Evolutionary conservation across 2,329 filamentous ascomycete genomes (phyloP).

Genomic region (Fusarium citri): DNA sequence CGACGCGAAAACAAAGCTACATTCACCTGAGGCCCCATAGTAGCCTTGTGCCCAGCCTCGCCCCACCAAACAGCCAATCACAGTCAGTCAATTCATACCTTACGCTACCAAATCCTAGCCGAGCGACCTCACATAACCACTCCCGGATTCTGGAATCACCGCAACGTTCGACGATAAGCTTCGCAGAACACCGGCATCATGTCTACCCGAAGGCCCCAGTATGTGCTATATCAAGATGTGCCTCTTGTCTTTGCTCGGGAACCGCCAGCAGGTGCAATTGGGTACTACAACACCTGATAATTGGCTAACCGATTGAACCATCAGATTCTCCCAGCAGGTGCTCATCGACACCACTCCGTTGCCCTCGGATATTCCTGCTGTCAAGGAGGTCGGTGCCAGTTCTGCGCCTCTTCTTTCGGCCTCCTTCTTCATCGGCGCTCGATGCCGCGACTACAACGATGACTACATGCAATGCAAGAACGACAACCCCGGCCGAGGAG

Average conservation of each 20-base stretch:
- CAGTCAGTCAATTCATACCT: conserved; percentile 54
- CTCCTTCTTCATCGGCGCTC: conserved; percentile 95
- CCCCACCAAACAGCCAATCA: conserved; percentile 52
- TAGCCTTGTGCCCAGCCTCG: conserved; percentile 48
- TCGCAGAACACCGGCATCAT: conserved; percentile 51
- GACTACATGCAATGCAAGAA: conserved; percentile 99
- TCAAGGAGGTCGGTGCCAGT: conserved; percentile 91
- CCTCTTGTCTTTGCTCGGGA: neutral
- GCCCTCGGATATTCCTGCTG: conserved; percentile 89
- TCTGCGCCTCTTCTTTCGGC: conserved; percentile 93
- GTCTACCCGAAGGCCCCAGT: conserved; percentile 58
- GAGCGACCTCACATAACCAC: conserved; percentile 45
- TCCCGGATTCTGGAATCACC: conserved; percentile 46
- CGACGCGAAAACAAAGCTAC: conserved; percentile 48
- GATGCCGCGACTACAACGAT: conserved; percentile 96
- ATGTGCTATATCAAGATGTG: conserved; percentile 42
- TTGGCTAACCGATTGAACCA: conserved; percentile 48
- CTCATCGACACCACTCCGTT: conserved; percentile 97
- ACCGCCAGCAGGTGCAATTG: conserved; percentile 39
- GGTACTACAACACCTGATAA: conserved; percentile 24
- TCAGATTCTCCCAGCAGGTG: conserved; percentile 92
- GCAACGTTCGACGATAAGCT: conserved; percentile 45
- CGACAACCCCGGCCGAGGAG: conserved; percentile 88
- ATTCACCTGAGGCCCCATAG: conserved; percentile 16
- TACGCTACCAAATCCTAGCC: conserved; percentile 52